phyloP scores from a whole-genome alignment of 495 filamentous ascomycete species.

The Opeltia flavorubescens region DNA sequence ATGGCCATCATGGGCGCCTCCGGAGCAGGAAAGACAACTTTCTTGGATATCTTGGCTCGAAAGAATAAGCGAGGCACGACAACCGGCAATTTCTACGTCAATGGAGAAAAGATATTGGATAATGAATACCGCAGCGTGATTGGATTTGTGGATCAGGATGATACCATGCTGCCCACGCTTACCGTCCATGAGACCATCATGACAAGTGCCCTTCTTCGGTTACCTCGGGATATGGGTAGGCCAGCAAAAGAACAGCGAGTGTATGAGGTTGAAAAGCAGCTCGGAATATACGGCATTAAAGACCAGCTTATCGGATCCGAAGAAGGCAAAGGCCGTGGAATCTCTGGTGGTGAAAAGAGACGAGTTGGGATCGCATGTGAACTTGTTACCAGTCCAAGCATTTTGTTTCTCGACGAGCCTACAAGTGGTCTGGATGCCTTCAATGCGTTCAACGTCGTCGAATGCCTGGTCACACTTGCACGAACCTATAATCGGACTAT shows the following conservation, averaged over 20 bases:
- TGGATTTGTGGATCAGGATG: slow-evolving; percentile 96
- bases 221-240: slow-evolving; percentile 80
- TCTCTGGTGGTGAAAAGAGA: slow-evolving; percentile 93
- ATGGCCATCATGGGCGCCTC: slow-evolving; percentile 98
- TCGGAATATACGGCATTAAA: slow-evolving; percentile 82
- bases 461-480: slow-evolving; percentile 86
- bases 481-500: slow-evolving; percentile 94
- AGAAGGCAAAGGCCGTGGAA: slow-evolving; percentile 85
- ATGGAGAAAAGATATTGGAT: slow-evolving; percentile 80
- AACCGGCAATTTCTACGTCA: slow-evolving; percentile 78
- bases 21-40: slow-evolving; percentile 93
- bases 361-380: slow-evolving; percentile 96
- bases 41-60: slow-evolving; percentile 87
- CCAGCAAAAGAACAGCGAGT: slow-evolving; percentile 78
- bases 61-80: slow-evolving; percentile 90
- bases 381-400: slow-evolving; percentile 91
- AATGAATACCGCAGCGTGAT: slow-evolving; percentile 79
- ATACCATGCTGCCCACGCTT: slow-evolving; percentile 91
- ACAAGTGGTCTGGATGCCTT: slow-evolving; percentile 91
- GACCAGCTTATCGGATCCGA: slow-evolving; percentile 96
- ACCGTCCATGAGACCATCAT: slow-evolving; percentile 98
- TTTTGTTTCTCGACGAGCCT: slow-evolving; percentile 92
- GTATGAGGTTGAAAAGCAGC: slow-evolving; percentile 83
- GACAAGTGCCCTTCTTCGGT: slow-evolving; percentile 77
- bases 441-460: slow-evolving; percentile 94